Evolutionary conservation across 352 stramenopile species (phyloP).

Genomic region (Pythium aquatile): DNA sequence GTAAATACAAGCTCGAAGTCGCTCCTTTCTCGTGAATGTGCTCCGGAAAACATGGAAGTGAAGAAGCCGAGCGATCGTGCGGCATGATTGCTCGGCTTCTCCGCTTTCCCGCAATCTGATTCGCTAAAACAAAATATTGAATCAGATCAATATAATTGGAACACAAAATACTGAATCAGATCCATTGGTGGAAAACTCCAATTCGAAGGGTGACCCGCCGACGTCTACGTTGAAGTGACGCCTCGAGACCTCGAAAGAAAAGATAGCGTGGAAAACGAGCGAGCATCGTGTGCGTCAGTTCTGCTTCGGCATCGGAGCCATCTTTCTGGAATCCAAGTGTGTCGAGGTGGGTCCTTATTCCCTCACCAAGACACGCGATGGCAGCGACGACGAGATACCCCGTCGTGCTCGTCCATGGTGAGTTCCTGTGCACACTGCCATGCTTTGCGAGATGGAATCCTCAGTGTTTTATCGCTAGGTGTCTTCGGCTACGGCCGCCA

Average conservation of each 20-base stretch:
- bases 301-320: neutral
- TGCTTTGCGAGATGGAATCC: neutral
- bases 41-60: too few relatives aligned
- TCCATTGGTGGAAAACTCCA: slow-evolving; percentile 15
- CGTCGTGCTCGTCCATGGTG: slow-evolving; percentile 37
- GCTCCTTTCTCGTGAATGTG: too few relatives aligned
- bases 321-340: too few relatives aligned
- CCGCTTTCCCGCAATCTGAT: neutral
- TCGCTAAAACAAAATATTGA: neutral
- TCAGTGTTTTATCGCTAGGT: slow-evolving; percentile 16
- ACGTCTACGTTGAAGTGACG: slow-evolving; percentile 18
- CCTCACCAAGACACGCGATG: neutral
- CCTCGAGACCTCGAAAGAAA: neutral
- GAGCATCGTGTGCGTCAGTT: slow-evolving; percentile 10
- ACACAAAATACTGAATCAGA: neutral
- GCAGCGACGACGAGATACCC: slow-evolving; percentile 21
- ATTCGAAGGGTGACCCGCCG: slow-evolving; percentile 8
- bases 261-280: neutral
- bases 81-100: too few relatives aligned
- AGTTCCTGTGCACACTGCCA: neutral
- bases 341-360: neutral
- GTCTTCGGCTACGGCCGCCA: slow-evolving; percentile 33
- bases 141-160: too few relatives aligned
- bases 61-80: too few relatives aligned
- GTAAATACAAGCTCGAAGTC: too few relatives aligned